Percentiles rank a stretch among this genome's conserved stretches.
Conservation (phyloP, 139 green algal species). For the Eudorina sp. region DNA sequence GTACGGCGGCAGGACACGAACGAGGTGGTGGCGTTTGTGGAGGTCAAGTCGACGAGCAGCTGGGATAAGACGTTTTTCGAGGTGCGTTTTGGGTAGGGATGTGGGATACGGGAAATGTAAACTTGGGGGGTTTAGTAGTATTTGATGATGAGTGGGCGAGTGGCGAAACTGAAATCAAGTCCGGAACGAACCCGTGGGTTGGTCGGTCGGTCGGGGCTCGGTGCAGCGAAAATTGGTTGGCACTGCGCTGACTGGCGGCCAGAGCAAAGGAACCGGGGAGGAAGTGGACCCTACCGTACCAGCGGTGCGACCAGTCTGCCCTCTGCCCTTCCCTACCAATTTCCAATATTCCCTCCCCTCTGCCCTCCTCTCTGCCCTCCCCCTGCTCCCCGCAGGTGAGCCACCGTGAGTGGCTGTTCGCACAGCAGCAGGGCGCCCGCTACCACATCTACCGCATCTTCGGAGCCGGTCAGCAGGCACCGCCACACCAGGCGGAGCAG, state of each 20-base stretch:
- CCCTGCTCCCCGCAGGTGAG: slow-evolving; percentile 21
- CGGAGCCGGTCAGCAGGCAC: neutral
- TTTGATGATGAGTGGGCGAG: no score
- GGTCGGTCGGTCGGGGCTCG: no score
- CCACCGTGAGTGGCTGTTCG: slow-evolving; percentile 55
- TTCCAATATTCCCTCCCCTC: neutral
- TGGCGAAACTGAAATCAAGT: no score
- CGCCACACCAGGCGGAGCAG: neutral
- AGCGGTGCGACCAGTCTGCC: neutral
- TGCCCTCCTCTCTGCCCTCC: neutral
- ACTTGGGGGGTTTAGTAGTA: no score
- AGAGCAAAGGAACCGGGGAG: no score
- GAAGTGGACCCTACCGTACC: no score
- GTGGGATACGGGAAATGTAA: no score
- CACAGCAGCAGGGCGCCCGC: slow-evolving; percentile 26
- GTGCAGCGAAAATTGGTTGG: no score
- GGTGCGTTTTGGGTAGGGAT: no score
- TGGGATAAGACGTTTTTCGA: slow-evolving; percentile 53
- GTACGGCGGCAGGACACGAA: neutral
- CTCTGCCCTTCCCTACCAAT: neutral
- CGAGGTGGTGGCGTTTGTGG: slow-evolving; percentile 39
- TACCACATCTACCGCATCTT: slow-evolving; percentile 49
- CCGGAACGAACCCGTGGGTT: no score
- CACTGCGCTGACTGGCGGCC: no score
- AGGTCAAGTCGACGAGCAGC: slow-evolving; percentile 50